phyloP scores from a whole-genome alignment of 331 rosid species.

The Telfairia occidentalis region DNA sequence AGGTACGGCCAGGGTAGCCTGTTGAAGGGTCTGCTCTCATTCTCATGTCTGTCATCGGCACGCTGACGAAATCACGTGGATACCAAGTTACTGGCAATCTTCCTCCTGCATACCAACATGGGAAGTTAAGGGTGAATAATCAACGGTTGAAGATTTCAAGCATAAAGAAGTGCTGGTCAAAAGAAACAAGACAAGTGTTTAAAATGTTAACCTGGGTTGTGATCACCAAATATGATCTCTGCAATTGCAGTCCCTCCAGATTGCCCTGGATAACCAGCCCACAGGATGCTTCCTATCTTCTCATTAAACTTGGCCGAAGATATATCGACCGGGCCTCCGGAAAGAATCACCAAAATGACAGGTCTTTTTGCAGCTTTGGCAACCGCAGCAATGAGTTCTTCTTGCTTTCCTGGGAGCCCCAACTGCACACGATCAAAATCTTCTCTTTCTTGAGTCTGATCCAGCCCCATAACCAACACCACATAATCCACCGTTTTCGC shows the following conservation, averaged over 20 bases:
- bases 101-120: conserved; percentile 49
- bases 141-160: background rate
- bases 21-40: conserved; percentile 60
- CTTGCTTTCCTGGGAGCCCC: conserved; percentile 57
- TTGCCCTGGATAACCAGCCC: conserved; percentile 96
- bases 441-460: conserved; percentile 67
- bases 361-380: conserved; percentile 62
- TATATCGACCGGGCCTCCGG: conserved; percentile 81
- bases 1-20: conserved; percentile 76
- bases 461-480: conserved; percentile 72
- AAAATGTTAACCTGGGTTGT: conserved; percentile 55
- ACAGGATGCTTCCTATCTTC: conserved; percentile 63
- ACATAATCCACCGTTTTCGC: conserved; percentile 55
- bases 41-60: conserved; percentile 94
- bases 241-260: conserved; percentile 77
- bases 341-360: conserved; percentile 52
- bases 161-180: background rate
- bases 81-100: conserved; percentile 90
- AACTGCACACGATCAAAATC: conserved; percentile 42
- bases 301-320: conserved; percentile 41
- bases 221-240: conserved; percentile 70
- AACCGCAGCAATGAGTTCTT: conserved; percentile 38
- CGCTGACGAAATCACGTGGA: conserved; percentile 38
- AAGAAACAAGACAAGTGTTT: background rate
- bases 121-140: background rate